These are phyloP conservation scores for Blepharisma japonicum DNA, from an alignment of 73 alveolate genomes.

Conservation along the genomic window DNA sequence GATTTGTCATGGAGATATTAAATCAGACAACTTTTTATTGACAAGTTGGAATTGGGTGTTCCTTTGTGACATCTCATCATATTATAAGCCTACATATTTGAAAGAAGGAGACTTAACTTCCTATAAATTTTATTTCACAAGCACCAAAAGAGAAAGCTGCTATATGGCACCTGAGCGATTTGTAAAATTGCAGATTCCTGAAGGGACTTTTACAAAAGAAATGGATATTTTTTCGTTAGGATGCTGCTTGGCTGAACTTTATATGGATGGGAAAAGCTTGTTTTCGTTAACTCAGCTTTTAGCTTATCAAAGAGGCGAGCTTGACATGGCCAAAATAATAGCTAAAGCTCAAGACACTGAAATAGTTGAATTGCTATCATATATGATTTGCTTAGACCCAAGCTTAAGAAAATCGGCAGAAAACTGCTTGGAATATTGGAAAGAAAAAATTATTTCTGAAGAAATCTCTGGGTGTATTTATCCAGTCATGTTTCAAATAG, in stretches of 20 bases:
- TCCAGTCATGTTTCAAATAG: too few relatives aligned
- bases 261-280: conserved; percentile 76
- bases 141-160: conserved; percentile 76
- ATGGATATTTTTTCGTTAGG: conserved; percentile 93
- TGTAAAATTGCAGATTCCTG: conserved; percentile 35
- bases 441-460: conserved; percentile 37
- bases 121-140: conserved; percentile 74
- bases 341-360: conserved; percentile 53
- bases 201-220: conserved; percentile 50
- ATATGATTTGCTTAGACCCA: conserved; percentile 71
- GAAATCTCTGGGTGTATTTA: not conserved
- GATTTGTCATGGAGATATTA: conserved; percentile 87
- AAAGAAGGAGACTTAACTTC: conserved; percentile 63
- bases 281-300: conserved; percentile 69
- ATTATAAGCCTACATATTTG: conserved; percentile 76
- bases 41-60: conserved; percentile 72
- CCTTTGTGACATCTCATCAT: conserved; percentile 60
- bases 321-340: conserved; percentile 50
- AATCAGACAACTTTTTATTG: conserved; percentile 78
- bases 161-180: conserved; percentile 92
- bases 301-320: conserved; percentile 58
- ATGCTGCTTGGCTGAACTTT: conserved; percentile 82
- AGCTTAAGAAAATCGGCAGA: conserved; percentile 56
- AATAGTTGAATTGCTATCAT: conserved; percentile 44
- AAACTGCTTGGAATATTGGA: conserved; percentile 47